Conservation (phyloP, 176 grass and related monocot species). For the Oropetium thomaeum region DNA sequence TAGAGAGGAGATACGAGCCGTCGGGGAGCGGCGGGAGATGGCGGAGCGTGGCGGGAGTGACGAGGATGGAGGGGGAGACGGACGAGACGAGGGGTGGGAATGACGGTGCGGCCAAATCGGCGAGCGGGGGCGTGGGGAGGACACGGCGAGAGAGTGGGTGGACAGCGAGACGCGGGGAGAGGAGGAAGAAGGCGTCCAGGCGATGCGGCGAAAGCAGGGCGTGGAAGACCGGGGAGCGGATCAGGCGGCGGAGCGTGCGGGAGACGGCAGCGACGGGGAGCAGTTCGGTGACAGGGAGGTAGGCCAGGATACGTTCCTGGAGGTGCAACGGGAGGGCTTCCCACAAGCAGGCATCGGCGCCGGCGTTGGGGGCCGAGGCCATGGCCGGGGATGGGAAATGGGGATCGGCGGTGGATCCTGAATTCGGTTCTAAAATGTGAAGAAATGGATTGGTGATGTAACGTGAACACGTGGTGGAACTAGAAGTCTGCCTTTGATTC, state of each 20-base stretch:
- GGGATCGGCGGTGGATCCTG: background rate
- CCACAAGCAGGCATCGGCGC: slow-evolving; percentile 28
- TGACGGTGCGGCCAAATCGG: background rate
- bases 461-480: too few species aligned
- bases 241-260: slow-evolving; percentile 25
- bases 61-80: slow-evolving; percentile 4
- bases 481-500: too few species aligned
- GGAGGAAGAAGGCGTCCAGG: slow-evolving; percentile 41
- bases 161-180: slow-evolving; percentile 18
- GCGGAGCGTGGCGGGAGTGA: background rate
- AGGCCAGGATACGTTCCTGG: slow-evolving; percentile 46
- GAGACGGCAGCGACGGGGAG: slow-evolving; percentile 36
- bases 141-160: slow-evolving; percentile 34
- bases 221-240: slow-evolving; percentile 48
- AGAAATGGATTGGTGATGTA: too few species aligned
- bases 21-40: slow-evolving; percentile 6
- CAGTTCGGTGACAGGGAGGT: slow-evolving; percentile 45
- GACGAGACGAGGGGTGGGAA: slow-evolving; percentile 35
- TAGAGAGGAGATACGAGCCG: slow-evolving; percentile 35
- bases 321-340: slow-evolving; percentile 36
- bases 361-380: background rate
- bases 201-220: slow-evolving; percentile 39
- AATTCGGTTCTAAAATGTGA: background rate
- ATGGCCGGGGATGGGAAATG: background rate
- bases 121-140: background rate